Evolutionary conservation across 805 yeast genomes (phyloP).

Genomic region (Saccharomyces paradoxus): DNA sequence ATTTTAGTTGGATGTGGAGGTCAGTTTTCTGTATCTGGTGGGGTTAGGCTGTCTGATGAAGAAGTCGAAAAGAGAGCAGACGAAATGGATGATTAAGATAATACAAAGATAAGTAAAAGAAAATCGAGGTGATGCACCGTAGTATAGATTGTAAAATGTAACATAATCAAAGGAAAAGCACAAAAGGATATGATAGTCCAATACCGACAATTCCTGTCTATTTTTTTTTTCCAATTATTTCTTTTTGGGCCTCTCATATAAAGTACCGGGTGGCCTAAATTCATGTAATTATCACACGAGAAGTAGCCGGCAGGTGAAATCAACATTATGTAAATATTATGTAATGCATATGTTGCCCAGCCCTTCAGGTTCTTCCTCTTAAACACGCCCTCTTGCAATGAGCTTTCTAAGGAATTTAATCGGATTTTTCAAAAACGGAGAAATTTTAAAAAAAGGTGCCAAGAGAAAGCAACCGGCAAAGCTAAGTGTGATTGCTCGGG

Average conservation of each 20-base stretch:
- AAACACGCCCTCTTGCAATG: not conserved
- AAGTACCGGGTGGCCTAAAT: not conserved
- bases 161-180: not conserved
- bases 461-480: not conserved
- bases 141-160: not conserved
- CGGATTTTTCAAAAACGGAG: not conserved
- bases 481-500: not conserved
- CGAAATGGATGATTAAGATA: slow-evolving; percentile 45
- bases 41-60: slow-evolving; percentile 39
- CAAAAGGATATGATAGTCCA: not conserved
- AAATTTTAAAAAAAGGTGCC: not conserved
- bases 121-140: not conserved
- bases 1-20: slow-evolving; percentile 86
- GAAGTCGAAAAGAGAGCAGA: slow-evolving; percentile 38
- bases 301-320: not conserved
- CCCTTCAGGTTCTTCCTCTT: not conserved
- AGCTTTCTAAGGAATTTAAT: not conserved
- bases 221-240: not conserved
- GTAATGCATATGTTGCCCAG: not conserved
- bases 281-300: not conserved
- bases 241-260: not conserved
- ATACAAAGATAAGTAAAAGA: not conserved
- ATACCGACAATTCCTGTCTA: not conserved
- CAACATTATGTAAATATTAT: not conserved
- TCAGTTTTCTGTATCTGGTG: slow-evolving; percentile 87